Evolutionary conservation across 2,329 filamentous ascomycete species (phyloP), one percentile per base, ranked within the genome.

Genomic region (Verticillium dahliae): DNA sequence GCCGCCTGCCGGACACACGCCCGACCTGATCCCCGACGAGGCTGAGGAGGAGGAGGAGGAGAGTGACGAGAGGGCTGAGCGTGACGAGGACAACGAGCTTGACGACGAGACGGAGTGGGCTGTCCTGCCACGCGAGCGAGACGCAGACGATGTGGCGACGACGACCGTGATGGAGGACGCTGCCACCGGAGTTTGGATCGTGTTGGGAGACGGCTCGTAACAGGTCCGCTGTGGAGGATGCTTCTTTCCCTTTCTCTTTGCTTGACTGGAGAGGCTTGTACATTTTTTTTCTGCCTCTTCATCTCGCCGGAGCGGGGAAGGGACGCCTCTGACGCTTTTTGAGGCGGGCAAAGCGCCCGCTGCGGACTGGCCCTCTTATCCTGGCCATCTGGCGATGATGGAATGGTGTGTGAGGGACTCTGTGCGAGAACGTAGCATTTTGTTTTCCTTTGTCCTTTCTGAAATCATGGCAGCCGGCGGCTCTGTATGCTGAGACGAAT

Each of bases 201-300:
- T 80, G 70, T 70, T 80, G 67, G 75, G 73, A 69, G 76, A 79
- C 73, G 78, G 73, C 76, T 78, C 72, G 75, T 75, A 80, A 71
- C 76, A 79, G 70, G 74, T 77, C 75, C 75, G 73, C 71, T 66
- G 58, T 62, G 60, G 63, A 65, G 65, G 69, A 69, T 69, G 69
- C 71, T 69, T 68, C 66, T 31, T n/a, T 22, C n/a, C 13, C 11
- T 35, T 22, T 15, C 67, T 66, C 63, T 60, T 59, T 67, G 67
- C 62, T 63, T 70, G 69, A 67, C 70, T 27, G 27, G 27, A 27
- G 27, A 27, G 27, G 27, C 27, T 4, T 27, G 27, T 27, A 27
- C 27, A 27, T 27, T 27, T 3, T 27, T 3, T 27, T 4, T 27
- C 27, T 4, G 27, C 27, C 27, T 27, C 27, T 27, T 27, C 27